These are phyloP conservation scores for Orbilia javanica DNA, from an alignment of 2,329 filamentous ascomycete genomes.

Conservation along the genomic window DNA sequence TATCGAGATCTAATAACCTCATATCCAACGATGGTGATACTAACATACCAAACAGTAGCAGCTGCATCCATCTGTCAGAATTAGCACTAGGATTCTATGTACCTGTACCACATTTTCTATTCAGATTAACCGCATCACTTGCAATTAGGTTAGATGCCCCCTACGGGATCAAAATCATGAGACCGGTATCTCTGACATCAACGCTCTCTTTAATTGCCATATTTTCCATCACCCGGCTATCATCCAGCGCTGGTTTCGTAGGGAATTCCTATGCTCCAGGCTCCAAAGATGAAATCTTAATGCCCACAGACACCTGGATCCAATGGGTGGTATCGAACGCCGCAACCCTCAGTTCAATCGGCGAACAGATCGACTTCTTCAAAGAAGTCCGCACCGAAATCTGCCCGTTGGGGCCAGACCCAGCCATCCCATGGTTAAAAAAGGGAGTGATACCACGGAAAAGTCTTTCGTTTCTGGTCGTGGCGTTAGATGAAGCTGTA, in stretches of 20 bases:
- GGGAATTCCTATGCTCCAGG: background rate
- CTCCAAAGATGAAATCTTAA: background rate
- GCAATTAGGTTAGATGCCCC: too few species aligned
- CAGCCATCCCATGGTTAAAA: background rate
- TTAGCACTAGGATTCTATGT: too few species aligned
- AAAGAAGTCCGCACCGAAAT: background rate
- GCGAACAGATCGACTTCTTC: background rate
- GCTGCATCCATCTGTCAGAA: too few species aligned
- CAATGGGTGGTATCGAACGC: background rate
- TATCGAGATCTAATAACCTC: constrained; percentile 32
- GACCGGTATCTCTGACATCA: background rate
- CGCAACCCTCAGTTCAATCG: background rate
- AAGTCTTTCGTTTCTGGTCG: background rate
- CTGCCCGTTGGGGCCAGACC: background rate
- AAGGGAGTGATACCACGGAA: background rate
- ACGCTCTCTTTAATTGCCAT: background rate
- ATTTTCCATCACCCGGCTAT: background rate
- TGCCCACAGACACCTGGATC: background rate
- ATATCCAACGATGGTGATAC: too few species aligned
- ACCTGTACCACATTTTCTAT: too few species aligned
- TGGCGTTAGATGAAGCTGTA: background rate
- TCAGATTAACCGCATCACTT: too few species aligned
- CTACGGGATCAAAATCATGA: background rate
- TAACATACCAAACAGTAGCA: too few species aligned
- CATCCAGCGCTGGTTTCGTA: background rate